A percentile compares a stretch with the other conserved stretches of the same genome.
Conservation (phyloP, 345 rosid genomes). For the Pistacia vera region DNA sequence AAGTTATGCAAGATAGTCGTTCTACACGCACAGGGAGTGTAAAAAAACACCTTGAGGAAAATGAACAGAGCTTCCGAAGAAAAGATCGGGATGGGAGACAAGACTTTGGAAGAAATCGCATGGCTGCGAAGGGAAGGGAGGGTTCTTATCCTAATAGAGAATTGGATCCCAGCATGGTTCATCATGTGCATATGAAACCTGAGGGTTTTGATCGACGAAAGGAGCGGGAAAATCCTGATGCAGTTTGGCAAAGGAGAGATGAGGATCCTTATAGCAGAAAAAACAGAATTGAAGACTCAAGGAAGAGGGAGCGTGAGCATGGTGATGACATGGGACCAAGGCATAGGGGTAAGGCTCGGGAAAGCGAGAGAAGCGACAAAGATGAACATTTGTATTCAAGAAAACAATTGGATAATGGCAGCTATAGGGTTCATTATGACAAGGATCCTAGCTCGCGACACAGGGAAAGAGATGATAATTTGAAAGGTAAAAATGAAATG, state of each 20-base stretch:
- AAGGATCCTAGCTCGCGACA: constrained; percentile 53
- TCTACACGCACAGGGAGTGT: constrained; percentile 39
- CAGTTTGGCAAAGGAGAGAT: constrained; percentile 63
- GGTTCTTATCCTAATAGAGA: constrained; percentile 60
- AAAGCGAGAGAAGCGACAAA: constrained; percentile 64
- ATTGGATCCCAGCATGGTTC: constrained; percentile 44
- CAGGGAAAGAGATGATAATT: constrained; percentile 63
- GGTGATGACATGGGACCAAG: constrained; percentile 72
- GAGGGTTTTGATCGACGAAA: constrained; percentile 69
- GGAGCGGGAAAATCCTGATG: constrained; percentile 65
- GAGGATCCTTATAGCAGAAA: constrained; percentile 61
- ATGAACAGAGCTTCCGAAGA: constrained; percentile 53
- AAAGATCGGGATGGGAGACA: constrained; percentile 61
- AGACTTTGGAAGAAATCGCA: constrained; percentile 61
- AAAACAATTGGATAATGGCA: constrained; percentile 77
- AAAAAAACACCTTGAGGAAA: constrained; percentile 55
- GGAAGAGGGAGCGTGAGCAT: constrained; percentile 72
- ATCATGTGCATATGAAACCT: constrained; percentile 44
- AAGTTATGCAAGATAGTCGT: constrained; percentile 70
- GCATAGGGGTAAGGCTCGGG: constrained; percentile 69
- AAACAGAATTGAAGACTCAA: constrained; percentile 62
- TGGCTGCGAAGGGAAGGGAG: constrained; percentile 52
- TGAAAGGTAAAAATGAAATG: constrained; percentile 57
- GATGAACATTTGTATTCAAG: constrained; percentile 62
- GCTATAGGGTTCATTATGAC: constrained; percentile 52